A percentile compares a stretch with the other conserved stretches of the same genome.
These are phyloP conservation scores for Hygrophila difformis DNA, from an alignment of 257 asterid species.

Conservation along the genomic window DNA sequence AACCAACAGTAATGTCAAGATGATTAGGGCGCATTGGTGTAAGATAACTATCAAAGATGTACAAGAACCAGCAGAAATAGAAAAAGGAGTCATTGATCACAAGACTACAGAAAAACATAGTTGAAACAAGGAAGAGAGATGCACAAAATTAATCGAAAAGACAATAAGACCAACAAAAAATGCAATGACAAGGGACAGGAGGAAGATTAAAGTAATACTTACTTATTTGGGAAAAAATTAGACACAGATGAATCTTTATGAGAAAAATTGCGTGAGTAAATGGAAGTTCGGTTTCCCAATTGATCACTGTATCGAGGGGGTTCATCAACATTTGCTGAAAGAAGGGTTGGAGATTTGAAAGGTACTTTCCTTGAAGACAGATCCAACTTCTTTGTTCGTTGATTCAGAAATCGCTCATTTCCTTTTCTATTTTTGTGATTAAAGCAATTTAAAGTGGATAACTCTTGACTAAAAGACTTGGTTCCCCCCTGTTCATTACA, in stretches of 20 bases:
- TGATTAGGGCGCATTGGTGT: too few relatives aligned
- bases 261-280: conserved; percentile 26
- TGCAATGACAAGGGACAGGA: conserved; percentile 13
- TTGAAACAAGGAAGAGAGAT: conserved; percentile 4
- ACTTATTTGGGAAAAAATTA: conserved; percentile 27
- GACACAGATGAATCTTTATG: conserved; percentile 15
- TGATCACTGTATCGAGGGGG: conserved; percentile 22
- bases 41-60: conserved; percentile 6
- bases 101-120: neutral
- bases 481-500: conserved; percentile 28
- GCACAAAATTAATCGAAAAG: neutral
- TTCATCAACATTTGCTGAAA: conserved; percentile 27
- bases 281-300: conserved; percentile 19
- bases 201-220: conserved; percentile 21
- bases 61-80: neutral
- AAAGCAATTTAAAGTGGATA: conserved; percentile 25
- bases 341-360: conserved; percentile 35
- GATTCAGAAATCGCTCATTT: conserved; percentile 15
- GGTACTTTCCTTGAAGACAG: conserved; percentile 35
- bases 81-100: neutral
- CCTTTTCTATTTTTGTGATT: conserved; percentile 21
- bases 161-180: neutral
- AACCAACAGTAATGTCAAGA: too few relatives aligned
- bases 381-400: conserved; percentile 21
- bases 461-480: conserved; percentile 32